Evolutionary conservation across 306 rosid species (phyloP), one percentile per base, ranked within the genome.

Genomic region (Comarum palustre): DNA sequence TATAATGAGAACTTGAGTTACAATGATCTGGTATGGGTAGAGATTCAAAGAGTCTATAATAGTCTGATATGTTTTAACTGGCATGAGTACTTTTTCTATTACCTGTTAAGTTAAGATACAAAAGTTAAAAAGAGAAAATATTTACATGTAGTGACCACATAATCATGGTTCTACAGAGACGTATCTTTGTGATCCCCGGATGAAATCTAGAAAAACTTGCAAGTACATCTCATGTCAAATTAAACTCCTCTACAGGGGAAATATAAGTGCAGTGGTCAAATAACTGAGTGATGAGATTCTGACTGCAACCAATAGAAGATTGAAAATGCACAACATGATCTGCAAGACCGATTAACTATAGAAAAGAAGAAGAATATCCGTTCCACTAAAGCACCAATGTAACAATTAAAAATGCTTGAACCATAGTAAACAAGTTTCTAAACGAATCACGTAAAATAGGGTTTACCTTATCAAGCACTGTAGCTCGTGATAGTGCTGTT

Each of bases 401-500:
- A 31, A 31, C 34, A 31, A 31, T 31, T 31, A 31, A 31, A 31
- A 31, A 31, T 31, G 34, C 34, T 3, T 31, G 34, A 31, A 31
- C 34, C 34, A 31, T 31, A 31, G 34, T 1, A 31, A 31, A 31
- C 1, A 31, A 31, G 34, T 31, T 31, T 31, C 34, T 34, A 39
- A 41, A 10, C 8, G 3, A 32, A 69, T 2, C 0, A 10, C 16
- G 14, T 17, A 22, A 73, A 32, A 63, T 52, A 32, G 42, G 24
- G 42, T 32, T 50, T 74, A 83, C 90, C 87, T 86, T 67, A 83
- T 76, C 77, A 81, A 72, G 45, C 84, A 68, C 57, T 81, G 86
- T 68, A 86, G 82, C 77, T 86, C 86, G 14, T 77, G 64, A 68
- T 81, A 83, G 77, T 86, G 90, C 45, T 84, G 90, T 48, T 72